Evolutionary conservation across 495 filamentous ascomycete species (phyloP).

Genomic region (Talaromyces wortmannii): DNA sequence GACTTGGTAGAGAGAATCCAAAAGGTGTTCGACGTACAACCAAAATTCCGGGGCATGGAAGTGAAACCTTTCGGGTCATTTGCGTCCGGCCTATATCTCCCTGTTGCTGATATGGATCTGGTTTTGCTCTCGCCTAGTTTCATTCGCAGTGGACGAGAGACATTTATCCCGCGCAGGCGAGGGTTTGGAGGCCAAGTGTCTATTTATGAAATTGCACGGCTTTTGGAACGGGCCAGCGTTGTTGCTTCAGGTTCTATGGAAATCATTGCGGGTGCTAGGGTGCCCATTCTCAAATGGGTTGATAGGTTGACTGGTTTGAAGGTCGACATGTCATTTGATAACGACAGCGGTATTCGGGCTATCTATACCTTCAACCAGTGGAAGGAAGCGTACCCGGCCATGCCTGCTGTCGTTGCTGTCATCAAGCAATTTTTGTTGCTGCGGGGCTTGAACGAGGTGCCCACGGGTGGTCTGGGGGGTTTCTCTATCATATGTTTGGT

Average conservation of each 20-base stretch:
- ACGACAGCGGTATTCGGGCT: slow-evolving; percentile 68
- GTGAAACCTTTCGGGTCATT: slow-evolving; percentile 84
- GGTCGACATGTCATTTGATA: slow-evolving; percentile 93
- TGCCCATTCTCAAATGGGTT: slow-evolving; percentile 88
- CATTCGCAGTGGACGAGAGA: slow-evolving; percentile 28
- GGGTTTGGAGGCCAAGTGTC: slow-evolving; percentile 12
- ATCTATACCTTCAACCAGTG: slow-evolving; percentile 72
- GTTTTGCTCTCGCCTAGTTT: slow-evolving; percentile 71
- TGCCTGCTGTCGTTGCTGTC: slow-evolving; percentile 75
- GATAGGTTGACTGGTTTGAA: slow-evolving; percentile 66
- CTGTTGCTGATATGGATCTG: slow-evolving; percentile 88
- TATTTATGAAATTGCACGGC: slow-evolving; percentile 42
- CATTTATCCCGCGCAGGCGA: slow-evolving; percentile 32
- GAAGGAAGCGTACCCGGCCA: slow-evolving; percentile 69
- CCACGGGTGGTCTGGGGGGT: slow-evolving; percentile 84
- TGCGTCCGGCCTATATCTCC: slow-evolving; percentile 82
- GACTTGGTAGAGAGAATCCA: slow-evolving; percentile 63
- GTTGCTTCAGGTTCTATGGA: slow-evolving; percentile 46
- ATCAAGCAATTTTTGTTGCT: slow-evolving; percentile 91
- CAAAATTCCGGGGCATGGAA: slow-evolving; percentile 44
- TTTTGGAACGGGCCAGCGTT: slow-evolving; percentile 42
- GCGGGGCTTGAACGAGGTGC: slow-evolving; percentile 83
- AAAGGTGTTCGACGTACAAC: slow-evolving; percentile 33
- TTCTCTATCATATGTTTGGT: slow-evolving; percentile 92
- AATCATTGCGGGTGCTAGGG: slow-evolving; percentile 67